phyloP scores from a whole-genome alignment of 2,329 filamentous ascomycete species.

The Pyricularia sp. region DNA sequence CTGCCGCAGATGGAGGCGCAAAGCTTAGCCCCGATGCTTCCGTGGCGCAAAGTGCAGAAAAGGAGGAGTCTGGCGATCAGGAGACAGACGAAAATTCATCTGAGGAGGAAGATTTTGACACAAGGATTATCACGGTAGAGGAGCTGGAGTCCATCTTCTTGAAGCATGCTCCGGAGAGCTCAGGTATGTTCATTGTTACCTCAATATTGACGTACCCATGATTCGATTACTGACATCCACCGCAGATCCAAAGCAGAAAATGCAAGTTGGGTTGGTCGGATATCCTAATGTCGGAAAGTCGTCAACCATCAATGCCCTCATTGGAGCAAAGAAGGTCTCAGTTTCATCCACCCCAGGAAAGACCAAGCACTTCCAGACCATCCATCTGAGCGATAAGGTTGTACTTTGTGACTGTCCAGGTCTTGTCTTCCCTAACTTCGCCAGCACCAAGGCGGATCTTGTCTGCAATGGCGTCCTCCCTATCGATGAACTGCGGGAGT shows the following conservation, averaged over 20 bases:
- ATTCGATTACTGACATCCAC: neutral
- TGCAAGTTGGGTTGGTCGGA: conserved; percentile 84
- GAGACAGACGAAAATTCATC: conserved; percentile 25
- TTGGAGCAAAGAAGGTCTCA: conserved; percentile 95
- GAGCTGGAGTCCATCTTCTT: conserved; percentile 86
- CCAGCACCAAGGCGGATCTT: conserved; percentile 88
- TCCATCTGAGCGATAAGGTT: conserved; percentile 80
- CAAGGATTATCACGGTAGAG: conserved; percentile 79
- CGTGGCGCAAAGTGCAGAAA: conserved; percentile 7
- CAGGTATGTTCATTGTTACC: conserved; percentile 26
- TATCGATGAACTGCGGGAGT: conserved; percentile 92
- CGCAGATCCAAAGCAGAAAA: conserved; percentile 45
- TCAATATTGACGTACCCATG: neutral
- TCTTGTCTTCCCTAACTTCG: conserved; percentile 97
- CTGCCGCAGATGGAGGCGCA: conserved; percentile 12
- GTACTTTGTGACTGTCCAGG: conserved; percentile 95
- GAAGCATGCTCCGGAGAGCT: conserved; percentile 45
- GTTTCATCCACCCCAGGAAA: conserved; percentile 96
- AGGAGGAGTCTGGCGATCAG: conserved; percentile 7
- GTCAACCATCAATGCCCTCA: conserved; percentile 97
- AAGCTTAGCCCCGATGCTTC: conserved; percentile 15
- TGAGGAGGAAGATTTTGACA: conserved; percentile 41
- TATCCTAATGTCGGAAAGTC: conserved; percentile 99
- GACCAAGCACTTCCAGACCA: conserved; percentile 98
- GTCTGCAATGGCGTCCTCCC: conserved; percentile 91